Conservation (phyloP, 768 basidiomycete genomes). For the Strobilomyces dryophilus region DNA sequence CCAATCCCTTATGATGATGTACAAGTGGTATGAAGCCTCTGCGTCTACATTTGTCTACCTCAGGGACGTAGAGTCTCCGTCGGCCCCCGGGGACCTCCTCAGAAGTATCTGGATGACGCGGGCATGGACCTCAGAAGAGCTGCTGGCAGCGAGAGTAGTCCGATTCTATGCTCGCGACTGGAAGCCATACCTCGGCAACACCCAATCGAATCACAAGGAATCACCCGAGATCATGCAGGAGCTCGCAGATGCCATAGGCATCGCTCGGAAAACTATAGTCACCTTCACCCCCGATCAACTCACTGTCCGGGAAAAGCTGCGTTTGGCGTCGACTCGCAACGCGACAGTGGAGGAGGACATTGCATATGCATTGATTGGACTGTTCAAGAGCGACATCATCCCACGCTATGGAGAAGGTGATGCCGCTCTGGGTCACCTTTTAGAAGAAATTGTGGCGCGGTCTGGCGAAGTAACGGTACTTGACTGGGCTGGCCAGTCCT, state of each 20-base stretch:
- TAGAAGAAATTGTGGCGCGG: conserved; percentile 12
- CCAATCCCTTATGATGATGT: conserved; percentile 8
- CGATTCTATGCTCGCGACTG: neutral
- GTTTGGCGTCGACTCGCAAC: conserved; percentile 6
- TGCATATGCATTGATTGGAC: conserved; percentile 8
- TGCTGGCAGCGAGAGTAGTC: neutral
- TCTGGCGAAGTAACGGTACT: conserved; percentile 6
- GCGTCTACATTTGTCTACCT: neutral
- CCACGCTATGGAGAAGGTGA: conserved; percentile 5
- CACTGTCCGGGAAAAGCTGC: conserved; percentile 7
- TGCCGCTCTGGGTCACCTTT: conserved; percentile 6
- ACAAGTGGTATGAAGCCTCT: conserved; percentile 6
- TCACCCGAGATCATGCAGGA: no score
- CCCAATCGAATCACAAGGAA: neutral
- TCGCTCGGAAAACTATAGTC: conserved; percentile 1
- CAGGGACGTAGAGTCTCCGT: neutral
- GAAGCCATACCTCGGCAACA: neutral
- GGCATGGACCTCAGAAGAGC: neutral
- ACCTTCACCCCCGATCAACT: conserved; percentile 5
- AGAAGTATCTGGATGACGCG: neutral
- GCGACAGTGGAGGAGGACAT: conserved; percentile 9
- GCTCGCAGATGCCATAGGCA: conserved; percentile 2
- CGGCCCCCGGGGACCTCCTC: neutral
- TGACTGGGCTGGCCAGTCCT: conserved; percentile 10
- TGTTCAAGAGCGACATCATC: conserved; percentile 1